Conservation (phyloP, 2,329 filamentous ascomycete species). For the Sarocladiaceae sp. region DNA sequence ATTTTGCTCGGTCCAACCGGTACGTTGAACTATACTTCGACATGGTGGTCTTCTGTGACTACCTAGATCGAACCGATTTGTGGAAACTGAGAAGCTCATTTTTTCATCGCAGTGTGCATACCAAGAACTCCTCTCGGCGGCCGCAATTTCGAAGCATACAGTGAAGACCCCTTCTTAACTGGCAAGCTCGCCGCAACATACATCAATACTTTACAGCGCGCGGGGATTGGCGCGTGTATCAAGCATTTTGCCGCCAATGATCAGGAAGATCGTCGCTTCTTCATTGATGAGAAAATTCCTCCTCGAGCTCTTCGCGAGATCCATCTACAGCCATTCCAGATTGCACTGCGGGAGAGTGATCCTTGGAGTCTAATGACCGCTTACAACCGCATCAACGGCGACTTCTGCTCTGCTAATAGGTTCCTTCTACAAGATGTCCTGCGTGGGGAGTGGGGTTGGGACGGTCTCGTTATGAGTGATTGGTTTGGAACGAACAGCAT, state of each 20-base stretch:
- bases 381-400: constrained; percentile 37
- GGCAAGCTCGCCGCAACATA: constrained; percentile 34
- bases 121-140: no score
- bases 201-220: constrained; percentile 34
- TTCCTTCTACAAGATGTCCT: constrained; percentile 31
- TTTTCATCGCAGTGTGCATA: no score
- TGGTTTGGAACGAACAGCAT: constrained; percentile 28
- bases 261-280: constrained; percentile 16
- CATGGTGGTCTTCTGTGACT: no score
- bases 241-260: constrained; percentile 33
- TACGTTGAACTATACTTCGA: no score
- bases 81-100: no score
- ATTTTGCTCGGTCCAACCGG: no score
- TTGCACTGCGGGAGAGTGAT: constrained; percentile 30
- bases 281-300: constrained; percentile 16
- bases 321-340: constrained; percentile 35
- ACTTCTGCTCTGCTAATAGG: constrained; percentile 32
- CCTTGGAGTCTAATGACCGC: constrained; percentile 38
- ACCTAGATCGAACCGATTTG: no score
- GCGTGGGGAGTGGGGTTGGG: constrained; percentile 35
- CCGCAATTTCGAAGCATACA: constrained; percentile 38
- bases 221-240: constrained; percentile 33
- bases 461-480: constrained; percentile 38
- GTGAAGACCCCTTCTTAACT: constrained; percentile 37
- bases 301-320: constrained; percentile 23